Percentiles rank a stretch among this genome's conserved stretches.
Evolutionary conservation across 805 yeast species (phyloP).

Genomic region (Brettanomyces naardenensis): DNA sequence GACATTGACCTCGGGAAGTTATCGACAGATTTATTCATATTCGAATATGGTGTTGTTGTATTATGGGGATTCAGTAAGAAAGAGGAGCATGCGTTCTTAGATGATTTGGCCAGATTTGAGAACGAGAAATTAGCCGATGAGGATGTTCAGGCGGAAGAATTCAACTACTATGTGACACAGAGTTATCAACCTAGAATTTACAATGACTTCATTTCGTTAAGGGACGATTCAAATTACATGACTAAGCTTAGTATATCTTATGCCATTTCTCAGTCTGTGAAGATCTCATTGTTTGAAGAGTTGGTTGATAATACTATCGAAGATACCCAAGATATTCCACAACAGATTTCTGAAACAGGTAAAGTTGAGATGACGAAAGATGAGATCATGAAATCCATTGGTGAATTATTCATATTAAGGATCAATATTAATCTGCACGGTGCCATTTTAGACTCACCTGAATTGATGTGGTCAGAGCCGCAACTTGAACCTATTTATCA

Average conservation of each 20-base stretch:
- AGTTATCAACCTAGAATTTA: conserved; percentile 93
- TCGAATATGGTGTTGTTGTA: conserved; percentile 96
- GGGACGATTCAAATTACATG: conserved; percentile 89
- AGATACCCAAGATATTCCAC: conserved; percentile 95
- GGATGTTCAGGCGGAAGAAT: conserved; percentile 91
- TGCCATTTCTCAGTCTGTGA: conserved; percentile 92
- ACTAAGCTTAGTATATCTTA: conserved; percentile 87
- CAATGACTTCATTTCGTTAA: conserved; percentile 87
- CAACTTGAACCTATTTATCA: conserved; percentile 96
- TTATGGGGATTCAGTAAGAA: conserved; percentile 89
- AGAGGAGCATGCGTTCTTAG: conserved; percentile 76
- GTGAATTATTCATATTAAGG: conserved; percentile 84
- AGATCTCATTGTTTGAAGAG: conserved; percentile 92
- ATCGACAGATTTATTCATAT: conserved; percentile 73
- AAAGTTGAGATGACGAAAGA: conserved; percentile 90
- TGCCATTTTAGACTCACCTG: conserved; percentile 91
- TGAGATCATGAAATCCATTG: conserved; percentile 95
- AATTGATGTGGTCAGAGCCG: conserved; percentile 98
- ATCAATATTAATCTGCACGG: conserved; percentile 80
- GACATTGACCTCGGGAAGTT: conserved; percentile 81
- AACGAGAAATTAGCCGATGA: conserved; percentile 85
- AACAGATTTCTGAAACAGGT: conserved; percentile 90
- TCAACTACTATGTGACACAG: conserved; percentile 89
- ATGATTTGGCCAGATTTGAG: conserved; percentile 84
- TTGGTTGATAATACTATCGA: conserved; percentile 94